Conservation (phyloP, 805 yeast genomes). For the Candida golubevii region DNA sequence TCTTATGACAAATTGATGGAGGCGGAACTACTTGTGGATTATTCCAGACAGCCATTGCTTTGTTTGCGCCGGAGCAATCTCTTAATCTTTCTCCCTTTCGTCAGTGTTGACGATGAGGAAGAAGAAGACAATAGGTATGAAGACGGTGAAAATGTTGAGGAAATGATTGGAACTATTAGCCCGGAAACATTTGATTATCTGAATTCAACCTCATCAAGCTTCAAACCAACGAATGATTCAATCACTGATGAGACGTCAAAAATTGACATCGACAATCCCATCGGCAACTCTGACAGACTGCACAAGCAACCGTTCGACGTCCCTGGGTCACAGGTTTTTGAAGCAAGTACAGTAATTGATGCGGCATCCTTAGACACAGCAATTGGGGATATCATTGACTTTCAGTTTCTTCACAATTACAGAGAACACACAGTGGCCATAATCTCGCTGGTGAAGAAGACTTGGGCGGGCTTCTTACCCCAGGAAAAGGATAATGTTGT, state of each 20-base stretch:
- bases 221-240: not conserved
- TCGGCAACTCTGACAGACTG: not conserved
- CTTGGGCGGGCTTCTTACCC: conserved; percentile 78
- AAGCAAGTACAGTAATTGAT: conserved; percentile 55
- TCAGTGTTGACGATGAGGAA: conserved; percentile 37
- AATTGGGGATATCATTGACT: conserved; percentile 62
- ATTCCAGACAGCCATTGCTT: conserved; percentile 48
- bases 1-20: conserved; percentile 41
- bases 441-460: conserved; percentile 47
- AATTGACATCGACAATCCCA: not conserved
- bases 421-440: conserved; percentile 80
- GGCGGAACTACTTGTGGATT: conserved; percentile 56
- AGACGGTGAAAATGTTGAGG: not conserved
- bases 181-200: not conserved
- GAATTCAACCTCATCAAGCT: not conserved
- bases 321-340: conserved; percentile 26
- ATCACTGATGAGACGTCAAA: not conserved
- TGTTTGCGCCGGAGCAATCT: conserved; percentile 61
- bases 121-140: conserved; percentile 20
- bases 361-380: conserved; percentile 53
- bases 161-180: not conserved
- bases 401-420: conserved; percentile 68
- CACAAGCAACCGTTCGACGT: too few relatives aligned
- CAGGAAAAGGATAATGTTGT: conserved; percentile 57
- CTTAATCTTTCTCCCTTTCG: conserved; percentile 69